These are phyloP conservation scores for Mycena haematopus DNA, from an alignment of 768 basidiomycete genomes.

Conservation along the genomic window DNA sequence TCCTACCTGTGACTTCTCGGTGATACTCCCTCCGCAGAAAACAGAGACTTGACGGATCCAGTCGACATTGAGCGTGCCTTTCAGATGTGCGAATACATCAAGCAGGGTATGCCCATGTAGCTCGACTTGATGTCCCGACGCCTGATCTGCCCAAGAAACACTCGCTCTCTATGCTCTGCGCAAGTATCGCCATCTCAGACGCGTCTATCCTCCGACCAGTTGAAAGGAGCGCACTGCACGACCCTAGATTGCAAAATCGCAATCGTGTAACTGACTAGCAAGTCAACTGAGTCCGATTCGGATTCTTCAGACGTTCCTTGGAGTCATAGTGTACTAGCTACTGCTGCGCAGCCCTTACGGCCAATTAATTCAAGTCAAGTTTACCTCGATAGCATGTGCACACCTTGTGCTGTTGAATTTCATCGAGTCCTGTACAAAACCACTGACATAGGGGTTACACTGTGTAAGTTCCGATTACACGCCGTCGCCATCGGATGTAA, in stretches of 20 bases:
- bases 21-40: constrained; percentile 51
- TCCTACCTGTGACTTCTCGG: neutral
- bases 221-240: constrained; percentile 13
- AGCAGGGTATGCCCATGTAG: constrained; percentile 62
- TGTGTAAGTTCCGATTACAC: neutral
- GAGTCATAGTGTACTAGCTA: no score
- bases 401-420: no score
- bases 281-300: no score
- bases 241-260: no score
- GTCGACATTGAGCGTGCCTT: constrained; percentile 81
- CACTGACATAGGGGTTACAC: no score
- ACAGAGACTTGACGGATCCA: constrained; percentile 65
- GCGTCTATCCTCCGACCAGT: constrained; percentile 62
- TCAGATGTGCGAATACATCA: constrained; percentile 82
- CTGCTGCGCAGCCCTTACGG: no score
- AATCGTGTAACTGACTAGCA: no score
- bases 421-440: no score
- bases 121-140: neutral
- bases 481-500: neutral
- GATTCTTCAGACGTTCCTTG: no score
- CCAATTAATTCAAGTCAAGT: no score
- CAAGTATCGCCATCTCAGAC: constrained; percentile 82
- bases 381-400: no score
- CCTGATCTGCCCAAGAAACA: constrained; percentile 59
- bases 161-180: constrained; percentile 81